Conservation (phyloP, 495 filamentous ascomycete species). For the Penicillium waksmanii region DNA sequence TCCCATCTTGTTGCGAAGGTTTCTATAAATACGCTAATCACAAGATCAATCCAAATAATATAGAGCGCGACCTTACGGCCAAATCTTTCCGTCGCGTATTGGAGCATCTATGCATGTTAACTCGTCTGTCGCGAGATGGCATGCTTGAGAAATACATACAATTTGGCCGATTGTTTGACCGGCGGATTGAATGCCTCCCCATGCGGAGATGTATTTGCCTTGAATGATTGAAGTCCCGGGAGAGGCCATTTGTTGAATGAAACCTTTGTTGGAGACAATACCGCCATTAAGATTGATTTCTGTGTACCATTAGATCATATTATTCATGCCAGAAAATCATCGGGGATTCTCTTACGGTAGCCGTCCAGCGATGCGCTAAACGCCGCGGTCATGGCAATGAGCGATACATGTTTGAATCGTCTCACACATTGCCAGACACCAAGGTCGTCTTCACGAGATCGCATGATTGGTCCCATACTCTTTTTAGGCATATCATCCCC, state of each 20-base stretch:
- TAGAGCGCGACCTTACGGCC: conserved; percentile 39
- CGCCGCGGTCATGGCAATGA: conserved; percentile 39
- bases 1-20: conserved; percentile 41
- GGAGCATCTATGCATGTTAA: conserved; percentile 27
- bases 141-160: conserved; percentile 17
- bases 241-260: conserved; percentile 38
- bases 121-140: neutral
- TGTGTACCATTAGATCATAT: conserved; percentile 5
- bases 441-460: conserved; percentile 35
- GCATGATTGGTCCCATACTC: conserved; percentile 24
- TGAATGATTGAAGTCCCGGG: conserved; percentile 36
- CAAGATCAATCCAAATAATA: conserved; percentile 36
- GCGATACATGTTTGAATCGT: conserved; percentile 29
- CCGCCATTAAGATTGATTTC: conserved; percentile 48
- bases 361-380: conserved; percentile 47
- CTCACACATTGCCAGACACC: conserved; percentile 33
- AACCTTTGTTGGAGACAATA: conserved; percentile 45
- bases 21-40: conserved; percentile 41
- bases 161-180: conserved; percentile 42
- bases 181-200: conserved; percentile 45
- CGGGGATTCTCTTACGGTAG: conserved; percentile 35
- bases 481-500: conserved; percentile 5
- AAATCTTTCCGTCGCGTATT: conserved; percentile 36
- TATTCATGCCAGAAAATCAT: neutral
- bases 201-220: conserved; percentile 42